Evolutionary conservation across 2,329 filamentous ascomycete species (phyloP).

Genomic region (Harringtonia aguacate): DNA sequence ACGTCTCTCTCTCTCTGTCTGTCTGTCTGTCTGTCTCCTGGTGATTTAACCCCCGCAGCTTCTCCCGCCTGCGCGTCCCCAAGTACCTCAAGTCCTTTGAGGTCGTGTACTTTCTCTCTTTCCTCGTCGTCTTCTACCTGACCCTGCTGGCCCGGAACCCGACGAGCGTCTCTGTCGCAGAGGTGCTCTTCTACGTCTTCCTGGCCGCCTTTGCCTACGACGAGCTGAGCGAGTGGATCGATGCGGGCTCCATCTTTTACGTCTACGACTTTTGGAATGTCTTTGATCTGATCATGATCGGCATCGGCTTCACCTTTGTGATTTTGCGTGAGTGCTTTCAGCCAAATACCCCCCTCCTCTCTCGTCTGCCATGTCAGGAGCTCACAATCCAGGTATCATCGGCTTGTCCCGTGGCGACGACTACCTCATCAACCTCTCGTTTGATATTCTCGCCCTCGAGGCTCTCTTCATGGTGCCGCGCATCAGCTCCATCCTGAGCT

Average conservation of each 20-base stretch:
- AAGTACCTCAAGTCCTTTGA: constrained; percentile 80
- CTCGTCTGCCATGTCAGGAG: too few relatives aligned
- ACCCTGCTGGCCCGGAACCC: constrained; percentile 68
- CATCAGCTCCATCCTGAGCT: constrained; percentile 74
- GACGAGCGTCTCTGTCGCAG: constrained; percentile 52
- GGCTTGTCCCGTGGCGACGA: constrained; percentile 52
- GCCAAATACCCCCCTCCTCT: too few relatives aligned
- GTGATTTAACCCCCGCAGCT: constrained; percentile 29
- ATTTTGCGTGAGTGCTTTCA: constrained; percentile 48
- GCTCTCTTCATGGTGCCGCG: constrained; percentile 84
- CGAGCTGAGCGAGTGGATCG: constrained; percentile 72
- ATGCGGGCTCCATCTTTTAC: constrained; percentile 82
- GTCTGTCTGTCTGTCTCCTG: background rate
- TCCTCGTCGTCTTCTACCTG: constrained; percentile 74
- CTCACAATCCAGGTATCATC: constrained; percentile 41
- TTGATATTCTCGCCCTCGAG: constrained; percentile 82
- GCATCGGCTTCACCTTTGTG: constrained; percentile 42
- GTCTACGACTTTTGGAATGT: constrained; percentile 73
- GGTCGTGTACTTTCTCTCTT: constrained; percentile 66
- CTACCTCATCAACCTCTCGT: constrained; percentile 64
- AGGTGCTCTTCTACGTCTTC: constrained; percentile 73
- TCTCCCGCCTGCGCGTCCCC: constrained; percentile 66
- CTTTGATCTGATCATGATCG: constrained; percentile 63
- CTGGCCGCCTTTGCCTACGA: constrained; percentile 82
- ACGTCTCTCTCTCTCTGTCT: background rate